Percentiles rank a stretch among this genome's conserved stretches.
Evolutionary conservation across 257 asterid species (phyloP).

Genomic region (Solanum peruvianum): DNA sequence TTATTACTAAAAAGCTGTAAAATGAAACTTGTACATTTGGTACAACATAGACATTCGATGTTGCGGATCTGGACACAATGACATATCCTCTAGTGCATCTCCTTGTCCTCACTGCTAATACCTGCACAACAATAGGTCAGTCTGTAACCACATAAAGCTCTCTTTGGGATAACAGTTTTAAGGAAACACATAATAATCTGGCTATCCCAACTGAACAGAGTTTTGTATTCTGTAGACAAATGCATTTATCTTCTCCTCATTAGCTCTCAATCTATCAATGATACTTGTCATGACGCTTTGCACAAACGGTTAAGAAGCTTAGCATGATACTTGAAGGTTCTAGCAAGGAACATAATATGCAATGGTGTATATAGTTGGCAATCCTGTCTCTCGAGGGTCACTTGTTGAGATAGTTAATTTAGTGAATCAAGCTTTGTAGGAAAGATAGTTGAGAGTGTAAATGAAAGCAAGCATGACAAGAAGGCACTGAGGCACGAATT

Average conservation of each 20-base stretch:
- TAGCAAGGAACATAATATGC: not conserved
- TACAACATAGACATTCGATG: not conserved
- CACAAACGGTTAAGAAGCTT: not conserved
- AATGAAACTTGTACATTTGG: not conserved
- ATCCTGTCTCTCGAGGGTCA: not conserved
- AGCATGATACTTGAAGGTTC: not conserved
- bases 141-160: not conserved
- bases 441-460: not conserved
- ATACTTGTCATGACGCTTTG: not conserved
- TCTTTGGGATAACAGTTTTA: not conserved
- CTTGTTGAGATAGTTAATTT: not conserved
- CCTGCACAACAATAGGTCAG: not conserved
- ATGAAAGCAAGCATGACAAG: not conserved
- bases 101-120: not conserved
- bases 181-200: not conserved
- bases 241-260: not conserved
- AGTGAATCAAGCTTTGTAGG: not conserved
- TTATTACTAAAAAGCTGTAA: not conserved
- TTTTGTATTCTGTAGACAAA: not conserved
- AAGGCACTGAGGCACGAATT: not conserved
- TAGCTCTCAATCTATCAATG: not conserved
- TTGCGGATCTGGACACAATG: not conserved
- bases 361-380: not conserved
- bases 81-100: not conserved
- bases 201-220: not conserved